Evolutionary conservation across 2,329 filamentous ascomycete species (phyloP), one percentile per base, ranked within the genome.

Genomic region (Xylariaceae sp.): DNA sequence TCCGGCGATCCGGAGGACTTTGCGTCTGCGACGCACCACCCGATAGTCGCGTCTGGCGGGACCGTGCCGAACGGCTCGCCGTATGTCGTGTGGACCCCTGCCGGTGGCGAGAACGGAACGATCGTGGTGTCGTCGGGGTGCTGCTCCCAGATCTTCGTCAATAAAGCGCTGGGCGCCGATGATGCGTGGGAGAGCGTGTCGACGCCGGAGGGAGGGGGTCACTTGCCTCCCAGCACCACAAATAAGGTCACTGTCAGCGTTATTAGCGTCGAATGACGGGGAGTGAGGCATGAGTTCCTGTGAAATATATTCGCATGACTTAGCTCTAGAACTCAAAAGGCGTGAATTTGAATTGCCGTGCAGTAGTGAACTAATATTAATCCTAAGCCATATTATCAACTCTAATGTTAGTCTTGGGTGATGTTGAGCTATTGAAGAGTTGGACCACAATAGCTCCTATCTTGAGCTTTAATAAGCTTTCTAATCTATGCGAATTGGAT

Each of bases 141-240:
- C 53, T 66, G 67, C 50, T 67, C 66, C 23, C 50, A 68, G 18
- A 49, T 73, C 14, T 73, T 62, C 49, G 54, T 70, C 60, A 73
- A 73, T 55, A 64, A 60, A 40, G 65, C 60, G 12, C 61, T 70
- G 7, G 71, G 69, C 7, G 67, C 67, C 18, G 65, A 65, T n/a
- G 67, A 64, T 29, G 62, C 65, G 14, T 71, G 65, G 69, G 63
- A 58, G 54, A 65, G 51, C 47, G 64, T 69, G 42, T 55, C 54
- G 18, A 66, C 64, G 12, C 67, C 63, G 1, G 65, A 69, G 47
- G 60, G 60, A 12, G 74, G 62, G 0, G 73, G 72, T 0, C 67
- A 69, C n/a, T 65, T 74, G 50, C 78, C 76, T 2, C 73, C 73
- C 2, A 77, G 70, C 49, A 77, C 67, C 18, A 75, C 72, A 44